Evolutionary conservation across 208 protist genomes (phyloP).

Genomic region (Lotmaria passim): DNA sequence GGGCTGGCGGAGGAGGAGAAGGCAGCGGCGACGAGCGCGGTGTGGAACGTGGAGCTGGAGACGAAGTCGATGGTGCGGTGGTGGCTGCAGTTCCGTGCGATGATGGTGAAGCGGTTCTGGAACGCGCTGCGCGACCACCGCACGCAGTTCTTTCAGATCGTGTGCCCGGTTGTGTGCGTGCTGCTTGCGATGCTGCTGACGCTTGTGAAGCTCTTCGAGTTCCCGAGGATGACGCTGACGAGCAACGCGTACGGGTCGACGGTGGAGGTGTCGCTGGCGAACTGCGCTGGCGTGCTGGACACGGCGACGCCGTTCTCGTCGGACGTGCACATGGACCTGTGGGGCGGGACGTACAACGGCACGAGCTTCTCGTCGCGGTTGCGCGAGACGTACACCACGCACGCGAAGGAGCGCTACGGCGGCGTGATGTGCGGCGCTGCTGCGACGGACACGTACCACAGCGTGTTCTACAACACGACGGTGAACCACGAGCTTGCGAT

Average conservation of each 20-base stretch:
- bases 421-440: too few species aligned
- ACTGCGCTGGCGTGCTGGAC: too few species aligned
- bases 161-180: too few species aligned
- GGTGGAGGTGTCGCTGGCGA: too few species aligned
- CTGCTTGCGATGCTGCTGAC: too few species aligned
- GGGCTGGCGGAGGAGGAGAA: conserved; percentile 15
- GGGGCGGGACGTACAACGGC: conserved; percentile 1
- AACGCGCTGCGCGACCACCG: too few species aligned
- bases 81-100: too few species aligned
- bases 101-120: too few species aligned
- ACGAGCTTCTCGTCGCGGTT: not conserved
- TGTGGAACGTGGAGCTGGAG: conserved; percentile 62
- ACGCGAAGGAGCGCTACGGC: too few species aligned
- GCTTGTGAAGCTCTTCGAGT: conserved; percentile 9
- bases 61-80: conserved; percentile 2
- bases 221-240: conserved; percentile 1
- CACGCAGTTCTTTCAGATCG: too few species aligned
- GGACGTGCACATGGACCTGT: conserved; percentile 21
- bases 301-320: conserved; percentile 13
- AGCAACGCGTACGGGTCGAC: not conserved
- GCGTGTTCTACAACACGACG: too few species aligned
- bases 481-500: conserved; percentile 42
- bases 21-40: conserved; percentile 12
- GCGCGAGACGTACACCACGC: conserved; percentile 14
- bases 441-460: too few species aligned